phyloP scores from a whole-genome alignment of 768 basidiomycete species.

The Porphyrellus cyaneotinctus region DNA sequence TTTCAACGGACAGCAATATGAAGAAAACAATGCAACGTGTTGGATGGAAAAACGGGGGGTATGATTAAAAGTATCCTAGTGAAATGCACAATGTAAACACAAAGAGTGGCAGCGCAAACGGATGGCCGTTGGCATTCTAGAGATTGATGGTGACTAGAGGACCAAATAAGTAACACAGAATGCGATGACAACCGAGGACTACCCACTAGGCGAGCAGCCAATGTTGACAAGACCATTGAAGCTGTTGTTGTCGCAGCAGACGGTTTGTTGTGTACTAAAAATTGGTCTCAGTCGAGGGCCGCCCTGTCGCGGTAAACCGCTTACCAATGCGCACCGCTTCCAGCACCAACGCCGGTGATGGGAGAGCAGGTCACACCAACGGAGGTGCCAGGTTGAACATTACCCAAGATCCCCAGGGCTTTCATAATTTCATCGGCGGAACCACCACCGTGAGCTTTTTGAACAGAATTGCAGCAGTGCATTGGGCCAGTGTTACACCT shows the following conservation, averaged over 20 bases:
- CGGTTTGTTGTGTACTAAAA: constrained; percentile 32
- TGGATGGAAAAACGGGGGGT: constrained; percentile 9
- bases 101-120: constrained; percentile 17
- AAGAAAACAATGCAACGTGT: neutral
- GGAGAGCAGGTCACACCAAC: constrained; percentile 35
- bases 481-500: constrained; percentile 15
- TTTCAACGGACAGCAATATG: neutral
- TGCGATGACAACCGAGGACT: neutral
- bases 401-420: neutral
- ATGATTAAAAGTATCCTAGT: constrained; percentile 10
- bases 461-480: constrained; percentile 18
- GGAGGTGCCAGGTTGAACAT: rapidly evolving
- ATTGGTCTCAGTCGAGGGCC: neutral
- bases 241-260: constrained; percentile 38
- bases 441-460: neutral
- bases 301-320: neutral
- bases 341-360: constrained; percentile 12
- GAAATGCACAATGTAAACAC: neutral
- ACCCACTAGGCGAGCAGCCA: constrained; percentile 39
- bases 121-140: constrained; percentile 2
- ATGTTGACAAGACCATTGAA: constrained; percentile 36
- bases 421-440: neutral
- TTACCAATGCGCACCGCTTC: constrained; percentile 17
- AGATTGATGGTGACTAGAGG: constrained; percentile 17
- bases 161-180: neutral